Evolutionary conservation across 208 protist species (phyloP).

Genomic region (Phytomonas francai): DNA sequence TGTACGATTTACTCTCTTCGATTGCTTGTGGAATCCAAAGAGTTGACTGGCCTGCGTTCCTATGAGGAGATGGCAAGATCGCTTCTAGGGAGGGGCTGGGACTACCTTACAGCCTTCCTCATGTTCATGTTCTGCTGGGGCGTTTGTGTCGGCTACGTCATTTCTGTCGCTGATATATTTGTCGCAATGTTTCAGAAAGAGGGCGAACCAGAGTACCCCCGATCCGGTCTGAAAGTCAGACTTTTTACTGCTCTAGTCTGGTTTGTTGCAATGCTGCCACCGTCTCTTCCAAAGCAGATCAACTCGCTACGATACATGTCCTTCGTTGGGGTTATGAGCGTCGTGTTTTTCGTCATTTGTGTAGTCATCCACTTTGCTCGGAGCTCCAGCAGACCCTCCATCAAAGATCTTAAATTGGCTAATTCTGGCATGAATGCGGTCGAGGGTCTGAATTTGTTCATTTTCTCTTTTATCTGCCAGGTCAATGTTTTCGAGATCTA

Average conservation of each 20-base stretch:
- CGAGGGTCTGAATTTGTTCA: conserved; percentile 60
- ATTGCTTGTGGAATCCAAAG: conserved; percentile 41
- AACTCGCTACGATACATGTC: conserved; percentile 82
- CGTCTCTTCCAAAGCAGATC: conserved; percentile 80
- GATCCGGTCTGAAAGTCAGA: conserved; percentile 18
- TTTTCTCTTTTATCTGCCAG: conserved; percentile 80
- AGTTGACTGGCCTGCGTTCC: conserved; percentile 60
- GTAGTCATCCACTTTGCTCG: conserved; percentile 53
- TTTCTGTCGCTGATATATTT: conserved; percentile 61
- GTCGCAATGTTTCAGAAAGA: conserved; percentile 31
- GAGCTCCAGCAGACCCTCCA: too few species aligned
- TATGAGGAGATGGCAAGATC: conserved; percentile 72
- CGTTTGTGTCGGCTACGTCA: conserved; percentile 71
- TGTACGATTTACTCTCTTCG: conserved; percentile 77
- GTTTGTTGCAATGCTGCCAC: conserved; percentile 54
- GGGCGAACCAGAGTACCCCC: too few species aligned
- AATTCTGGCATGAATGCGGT: conserved; percentile 35
- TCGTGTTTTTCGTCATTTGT: conserved; percentile 71
- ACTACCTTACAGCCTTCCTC: conserved; percentile 62
- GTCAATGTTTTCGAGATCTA: conserved; percentile 71
- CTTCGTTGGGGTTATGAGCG: conserved; percentile 57
- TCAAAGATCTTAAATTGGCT: conserved; percentile 23
- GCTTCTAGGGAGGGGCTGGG: conserved; percentile 52
- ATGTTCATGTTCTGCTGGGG: conserved; percentile 84
- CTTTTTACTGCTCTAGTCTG: conserved; percentile 42